Evolutionary conservation across 2,329 filamentous ascomycete genomes (phyloP).

Genomic region (Xylaria arbuscula): DNA sequence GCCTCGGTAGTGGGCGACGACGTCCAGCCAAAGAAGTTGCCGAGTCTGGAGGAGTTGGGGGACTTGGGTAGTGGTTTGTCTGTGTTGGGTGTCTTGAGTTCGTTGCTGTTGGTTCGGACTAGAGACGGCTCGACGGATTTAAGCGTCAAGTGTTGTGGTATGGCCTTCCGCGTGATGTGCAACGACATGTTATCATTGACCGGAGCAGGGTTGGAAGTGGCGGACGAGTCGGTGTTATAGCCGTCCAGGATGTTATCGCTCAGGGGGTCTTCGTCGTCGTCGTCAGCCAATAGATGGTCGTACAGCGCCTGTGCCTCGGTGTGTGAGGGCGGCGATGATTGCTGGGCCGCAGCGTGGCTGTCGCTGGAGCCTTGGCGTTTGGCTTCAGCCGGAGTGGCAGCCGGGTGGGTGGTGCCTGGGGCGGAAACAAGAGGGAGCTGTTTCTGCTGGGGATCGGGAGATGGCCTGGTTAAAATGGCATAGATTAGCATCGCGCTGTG

Average conservation of each 20-base stretch:
- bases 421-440: constrained; percentile 37
- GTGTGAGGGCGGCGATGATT: constrained; percentile 57
- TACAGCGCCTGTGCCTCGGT: constrained; percentile 58
- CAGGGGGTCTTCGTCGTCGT: constrained; percentile 52
- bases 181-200: constrained; percentile 60
- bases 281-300: constrained; percentile 52
- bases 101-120: constrained; percentile 45
- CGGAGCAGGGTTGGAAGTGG: constrained; percentile 54
- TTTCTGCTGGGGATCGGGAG: constrained; percentile 32
- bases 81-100: constrained; percentile 55
- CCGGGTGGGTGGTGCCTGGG: constrained; percentile 40
- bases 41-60: constrained; percentile 62
- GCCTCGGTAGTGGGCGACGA: constrained; percentile 61
- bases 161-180: constrained; percentile 59
- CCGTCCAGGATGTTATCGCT: constrained; percentile 51
- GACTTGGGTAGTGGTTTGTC: constrained; percentile 68
- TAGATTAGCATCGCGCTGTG: constrained; percentile 42
- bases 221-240: constrained; percentile 51
- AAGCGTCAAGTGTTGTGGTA: constrained; percentile 65
- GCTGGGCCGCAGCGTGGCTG: constrained; percentile 57
- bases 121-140: constrained; percentile 54
- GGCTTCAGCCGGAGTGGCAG: constrained; percentile 46
- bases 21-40: constrained; percentile 66
- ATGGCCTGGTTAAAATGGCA: constrained; percentile 46
- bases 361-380: constrained; percentile 45